These are phyloP conservation scores for Collybia sordida DNA, from an alignment of 768 basidiomycete genomes.

Conservation along the genomic window DNA sequence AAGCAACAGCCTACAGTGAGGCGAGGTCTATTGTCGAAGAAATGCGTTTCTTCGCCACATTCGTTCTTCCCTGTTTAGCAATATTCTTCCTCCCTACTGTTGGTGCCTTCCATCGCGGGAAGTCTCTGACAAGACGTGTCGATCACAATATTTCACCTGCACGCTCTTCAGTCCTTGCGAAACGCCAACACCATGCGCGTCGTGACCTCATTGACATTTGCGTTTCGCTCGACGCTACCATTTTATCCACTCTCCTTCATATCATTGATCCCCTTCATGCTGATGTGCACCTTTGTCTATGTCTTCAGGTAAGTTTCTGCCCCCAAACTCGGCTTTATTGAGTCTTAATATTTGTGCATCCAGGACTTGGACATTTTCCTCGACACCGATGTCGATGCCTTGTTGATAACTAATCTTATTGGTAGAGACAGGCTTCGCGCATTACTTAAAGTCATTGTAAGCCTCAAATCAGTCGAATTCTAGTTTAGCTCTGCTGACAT, in stretches of 20 bases:
- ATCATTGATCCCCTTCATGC: conserved; percentile 14
- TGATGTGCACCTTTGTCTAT: conserved; percentile 15
- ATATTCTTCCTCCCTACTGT: conserved; percentile 11
- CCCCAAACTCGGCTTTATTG: no score
- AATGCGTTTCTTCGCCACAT: conserved; percentile 17
- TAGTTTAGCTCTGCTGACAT: not conserved
- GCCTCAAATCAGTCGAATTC: not conserved
- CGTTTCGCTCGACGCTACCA: conserved; percentile 12
- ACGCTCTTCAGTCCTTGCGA: conserved; percentile 8
- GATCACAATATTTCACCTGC: conserved; percentile 2
- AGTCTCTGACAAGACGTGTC: conserved; percentile 6
- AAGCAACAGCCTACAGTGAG: not conserved
- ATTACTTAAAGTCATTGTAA: conserved; percentile 14
- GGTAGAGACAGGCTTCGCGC: conserved; percentile 14
- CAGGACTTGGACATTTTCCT: conserved; percentile 18
- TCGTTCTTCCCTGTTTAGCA: conserved; percentile 15
- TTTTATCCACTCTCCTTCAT: conserved; percentile 11
- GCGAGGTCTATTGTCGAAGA: conserved; percentile 2
- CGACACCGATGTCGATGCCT: conserved; percentile 12
- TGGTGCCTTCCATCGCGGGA: conserved; percentile 8
- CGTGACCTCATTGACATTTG: conserved; percentile 19
- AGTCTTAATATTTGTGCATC: not conserved
- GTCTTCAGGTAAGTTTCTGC: conserved; percentile 12
- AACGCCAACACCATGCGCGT: conserved; percentile 14
- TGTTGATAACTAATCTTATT: conserved; percentile 12